Conservation (phyloP, 345 rosid genomes). For the Syzygium jambos region DNA sequence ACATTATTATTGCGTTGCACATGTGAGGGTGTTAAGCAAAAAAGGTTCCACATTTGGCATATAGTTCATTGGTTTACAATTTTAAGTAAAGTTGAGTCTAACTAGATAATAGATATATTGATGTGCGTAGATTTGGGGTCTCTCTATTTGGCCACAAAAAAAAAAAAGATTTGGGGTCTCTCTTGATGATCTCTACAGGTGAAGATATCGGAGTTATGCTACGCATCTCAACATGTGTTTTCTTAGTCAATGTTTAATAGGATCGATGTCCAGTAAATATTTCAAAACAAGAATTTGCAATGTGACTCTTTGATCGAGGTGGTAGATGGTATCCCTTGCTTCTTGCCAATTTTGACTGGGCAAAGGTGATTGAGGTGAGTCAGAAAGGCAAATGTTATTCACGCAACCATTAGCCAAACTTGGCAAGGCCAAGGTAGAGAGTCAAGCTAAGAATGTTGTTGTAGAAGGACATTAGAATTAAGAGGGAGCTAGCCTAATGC, state of each 20-base stretch:
- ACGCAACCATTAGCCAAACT: background rate
- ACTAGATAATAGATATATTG: background rate
- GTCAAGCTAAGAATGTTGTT: background rate
- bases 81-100: background rate
- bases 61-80: background rate
- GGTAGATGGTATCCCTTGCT: background rate
- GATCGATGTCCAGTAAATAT: too few relatives aligned
- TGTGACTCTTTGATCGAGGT: background rate
- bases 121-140: background rate
- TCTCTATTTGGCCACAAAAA: too few relatives aligned
- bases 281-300: background rate
- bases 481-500: background rate
- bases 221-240: background rate
- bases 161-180: background rate
- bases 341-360: background rate
- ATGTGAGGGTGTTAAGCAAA: background rate
- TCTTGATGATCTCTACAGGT: background rate
- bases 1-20: background rate
- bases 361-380: background rate
- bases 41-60: background rate
- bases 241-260: background rate
- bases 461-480: background rate
- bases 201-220: background rate
- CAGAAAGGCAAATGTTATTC: background rate
- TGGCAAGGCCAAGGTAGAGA: background rate